These are phyloP conservation scores for Naumovozyma baii DNA, from an alignment of 805 yeast genomes.

Conservation along the genomic window DNA sequence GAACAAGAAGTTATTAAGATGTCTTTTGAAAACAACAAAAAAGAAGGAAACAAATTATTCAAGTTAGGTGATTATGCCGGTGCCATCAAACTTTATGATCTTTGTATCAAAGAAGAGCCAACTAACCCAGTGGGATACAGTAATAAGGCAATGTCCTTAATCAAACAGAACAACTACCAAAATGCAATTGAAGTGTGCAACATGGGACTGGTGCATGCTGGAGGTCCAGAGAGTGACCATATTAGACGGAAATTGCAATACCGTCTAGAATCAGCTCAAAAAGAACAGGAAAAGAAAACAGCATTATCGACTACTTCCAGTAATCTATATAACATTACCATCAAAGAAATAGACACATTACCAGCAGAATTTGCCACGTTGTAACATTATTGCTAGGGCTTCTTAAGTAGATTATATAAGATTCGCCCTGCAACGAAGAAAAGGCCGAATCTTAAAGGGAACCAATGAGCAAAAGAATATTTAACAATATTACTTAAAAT, in stretches of 20 bases:
- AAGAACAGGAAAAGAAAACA: constrained; percentile 7
- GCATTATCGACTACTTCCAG: background rate
- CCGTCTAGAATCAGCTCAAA: constrained; percentile 39
- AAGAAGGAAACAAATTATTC: constrained; percentile 47
- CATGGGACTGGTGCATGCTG: constrained; percentile 33
- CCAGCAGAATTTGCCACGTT: constrained; percentile 30
- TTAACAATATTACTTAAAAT: too few species aligned
- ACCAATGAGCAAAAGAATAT: too few species aligned
- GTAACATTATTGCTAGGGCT: background rate
- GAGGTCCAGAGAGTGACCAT: constrained; percentile 15
- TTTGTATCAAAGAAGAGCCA: constrained; percentile 44
- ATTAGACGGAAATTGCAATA: constrained; percentile 41
- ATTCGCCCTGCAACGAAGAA: background rate
- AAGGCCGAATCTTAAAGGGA: background rate
- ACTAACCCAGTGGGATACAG: constrained; percentile 48
- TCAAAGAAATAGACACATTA: constrained; percentile 36
- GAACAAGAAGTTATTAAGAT: too few species aligned
- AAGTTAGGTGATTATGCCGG: constrained; percentile 33
- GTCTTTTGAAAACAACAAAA: constrained; percentile 21
- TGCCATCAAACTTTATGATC: constrained; percentile 47
- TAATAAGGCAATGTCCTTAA: constrained; percentile 59
- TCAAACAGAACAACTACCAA: constrained; percentile 41
- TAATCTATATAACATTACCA: constrained; percentile 23
- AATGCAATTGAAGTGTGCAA: constrained; percentile 43
- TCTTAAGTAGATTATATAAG: too few species aligned